Percentiles rank a stretch among this genome's conserved stretches.
These are phyloP conservation scores for Teratosphaeria epicoccoides DNA, from an alignment of 2,329 filamentous ascomycete species.

Conservation along the genomic window DNA sequence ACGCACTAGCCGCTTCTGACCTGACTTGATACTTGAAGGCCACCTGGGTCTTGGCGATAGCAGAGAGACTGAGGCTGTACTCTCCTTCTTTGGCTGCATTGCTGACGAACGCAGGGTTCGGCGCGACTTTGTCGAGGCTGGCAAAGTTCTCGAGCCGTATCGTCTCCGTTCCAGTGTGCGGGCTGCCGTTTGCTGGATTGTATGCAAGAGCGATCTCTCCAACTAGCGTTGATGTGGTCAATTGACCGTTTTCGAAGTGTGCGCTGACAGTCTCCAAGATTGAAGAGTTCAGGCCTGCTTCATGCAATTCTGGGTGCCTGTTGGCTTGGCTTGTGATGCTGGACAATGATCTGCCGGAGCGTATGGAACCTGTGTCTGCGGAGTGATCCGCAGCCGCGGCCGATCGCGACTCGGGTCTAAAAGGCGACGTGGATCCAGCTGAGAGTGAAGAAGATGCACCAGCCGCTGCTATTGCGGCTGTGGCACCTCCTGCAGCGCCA, in stretches of 20 bases:
- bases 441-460: conserved; percentile 23
- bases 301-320: conserved; percentile 71
- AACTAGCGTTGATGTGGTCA: conserved; percentile 63
- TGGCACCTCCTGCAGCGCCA: conserved; percentile 7
- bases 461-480: conserved; percentile 10
- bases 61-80: conserved; percentile 64
- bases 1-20: conserved; percentile 47
- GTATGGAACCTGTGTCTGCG: conserved; percentile 80
- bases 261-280: conserved; percentile 87
- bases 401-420: conserved; percentile 18
- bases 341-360: conserved; percentile 72
- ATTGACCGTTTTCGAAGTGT: conserved; percentile 62
- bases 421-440: conserved; percentile 21
- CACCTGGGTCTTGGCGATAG: conserved; percentile 58
- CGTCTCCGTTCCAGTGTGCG: conserved; percentile 42
- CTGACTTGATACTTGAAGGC: conserved; percentile 92
- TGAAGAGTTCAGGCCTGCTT: conserved; percentile 73
- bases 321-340: conserved; percentile 38
- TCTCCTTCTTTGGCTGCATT: conserved; percentile 64
- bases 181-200: conserved; percentile 46
- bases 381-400: conserved; percentile 44
- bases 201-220: conserved; percentile 86
- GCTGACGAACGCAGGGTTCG: conserved; percentile 82
- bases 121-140: conserved; percentile 81
- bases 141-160: conserved; percentile 82